Base-by-base conservation (phyloP, 2,329 filamentous ascomycete species). In the Cordyceps fumosorosea region DNA sequence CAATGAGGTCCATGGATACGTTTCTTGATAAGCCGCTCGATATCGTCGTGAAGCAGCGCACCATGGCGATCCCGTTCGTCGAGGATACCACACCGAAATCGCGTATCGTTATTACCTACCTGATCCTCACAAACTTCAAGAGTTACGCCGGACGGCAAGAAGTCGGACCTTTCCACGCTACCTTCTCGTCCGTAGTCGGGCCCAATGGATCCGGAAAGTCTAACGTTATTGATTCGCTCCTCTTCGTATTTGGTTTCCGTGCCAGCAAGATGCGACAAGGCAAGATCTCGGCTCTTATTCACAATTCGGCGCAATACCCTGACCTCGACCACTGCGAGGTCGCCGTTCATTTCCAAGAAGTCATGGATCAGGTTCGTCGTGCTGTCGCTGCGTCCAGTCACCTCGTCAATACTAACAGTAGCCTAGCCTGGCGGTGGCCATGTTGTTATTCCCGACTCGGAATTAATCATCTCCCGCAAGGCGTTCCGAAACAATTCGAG, bases 231-330 rank as follows among this genome's bases (percentile, higher is more conserved):
- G 95, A 99, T 76, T 97, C 95, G 2, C 80, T 99, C 32, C 84
- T 99, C 0, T 99, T 99, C 71, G 95, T 99, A n/a, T 99, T 99
- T 72, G 95, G 96, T 60, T 99, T 99, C 79, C 88, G 95, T 64
- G 95, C 95, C 48, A 98, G 93, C 81, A 99, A 99, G 78, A 99
- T 99, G 95, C 85, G 95, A 70, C 95, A 99, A 75, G 95, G 95
- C 71, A 99, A 99, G 78, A 92, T 99, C 54, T 99, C 95, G 1
- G 95, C 95, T 4, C 80, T 99, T 55, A 99, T 99, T 67, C 95
- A 99, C 78, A 99, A 98, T 74, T 98, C 95, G 14, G 93, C 92
- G 0, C 85, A 90, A 62, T 86, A 89, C 68, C 92, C 92, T 0
- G 84, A 97, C 69, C 78, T 99, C 22, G 90, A 96, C 54, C 87